phyloP scores from a whole-genome alignment of 805 yeast species.

The Pichia californica region DNA sequence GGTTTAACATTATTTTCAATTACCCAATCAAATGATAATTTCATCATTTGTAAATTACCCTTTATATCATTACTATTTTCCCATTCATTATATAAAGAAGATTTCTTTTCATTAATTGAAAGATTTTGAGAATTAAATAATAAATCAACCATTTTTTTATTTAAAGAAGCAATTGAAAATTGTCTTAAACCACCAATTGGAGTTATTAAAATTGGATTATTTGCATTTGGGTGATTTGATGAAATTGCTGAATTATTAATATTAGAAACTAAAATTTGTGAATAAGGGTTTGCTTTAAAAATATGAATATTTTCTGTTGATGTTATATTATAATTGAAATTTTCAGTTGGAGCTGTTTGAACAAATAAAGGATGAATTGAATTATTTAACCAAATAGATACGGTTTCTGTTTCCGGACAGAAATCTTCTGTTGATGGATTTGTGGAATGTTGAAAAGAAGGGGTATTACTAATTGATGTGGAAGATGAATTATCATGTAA shows the following conservation, averaged over 20 bases:
- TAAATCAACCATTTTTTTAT: conserved; percentile 15
- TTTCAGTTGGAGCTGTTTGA: neutral
- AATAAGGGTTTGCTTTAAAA: conserved; percentile 12
- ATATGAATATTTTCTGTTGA: neutral
- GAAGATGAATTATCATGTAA: conserved; percentile 1
- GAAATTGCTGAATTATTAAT: conserved; percentile 5
- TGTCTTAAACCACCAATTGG: conserved; percentile 40
- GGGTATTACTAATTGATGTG: no score
- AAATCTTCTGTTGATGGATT: conserved; percentile 13
- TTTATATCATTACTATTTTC: conserved; percentile 12
- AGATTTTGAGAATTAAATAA: conserved; percentile 13
- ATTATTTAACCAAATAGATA: conserved; percentile 27
- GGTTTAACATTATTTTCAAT: conserved; percentile 26
- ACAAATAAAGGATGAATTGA: conserved; percentile 19
- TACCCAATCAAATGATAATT: conserved; percentile 28
- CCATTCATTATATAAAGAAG: conserved; percentile 18
- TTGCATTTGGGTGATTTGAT: conserved; percentile 2
- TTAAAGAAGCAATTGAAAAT: conserved; percentile 27
- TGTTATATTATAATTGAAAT: conserved; percentile 1
- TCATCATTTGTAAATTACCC: conserved; percentile 29
- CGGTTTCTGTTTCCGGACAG: conserved; percentile 24
- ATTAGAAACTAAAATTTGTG: conserved; percentile 18
- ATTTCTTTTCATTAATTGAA: conserved; percentile 12
- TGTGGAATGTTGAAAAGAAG: no score
- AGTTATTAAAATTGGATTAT: conserved; percentile 28